Base-by-base conservation (phyloP, 163 green algal genomes). In the Coccomyxa subellipsoidea region DNA sequence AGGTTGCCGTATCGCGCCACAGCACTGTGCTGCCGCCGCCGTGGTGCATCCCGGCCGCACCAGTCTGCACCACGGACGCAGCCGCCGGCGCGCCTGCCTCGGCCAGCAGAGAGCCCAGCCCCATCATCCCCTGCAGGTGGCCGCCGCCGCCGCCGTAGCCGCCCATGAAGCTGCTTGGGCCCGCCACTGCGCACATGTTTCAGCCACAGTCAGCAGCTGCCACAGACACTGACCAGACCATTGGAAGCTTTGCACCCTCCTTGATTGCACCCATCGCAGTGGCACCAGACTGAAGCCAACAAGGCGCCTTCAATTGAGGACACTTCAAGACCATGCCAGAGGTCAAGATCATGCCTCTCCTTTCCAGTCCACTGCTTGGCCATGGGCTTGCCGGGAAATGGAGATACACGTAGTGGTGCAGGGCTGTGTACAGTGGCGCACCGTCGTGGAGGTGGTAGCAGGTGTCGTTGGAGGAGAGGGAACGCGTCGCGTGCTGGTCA, bases 391-490 rank as follows among this genome's bases (percentile, higher is more conserved):
- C n/a, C n/a, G n/a, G n/a, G n/a, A n/a, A n/a, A n/a, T n/a, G n/a
- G n/a, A n/a, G n/a, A n/a, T n/a, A n/a, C n/a, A n/a, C n/a, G n/a
- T n/a, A n/a, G n/a, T n/a, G n/a, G n/a, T n/a, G n/a, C n/a, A n/a
- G n/a, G n/a, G n/a, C n/a, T n/a, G n/a, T n/a, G n/a, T n/a, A n/a
- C n/a, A 7, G 31, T 34, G 69, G 27, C 69, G 23, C 18, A 75
- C 69, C 69, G 69, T 75, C 69, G 7, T 35, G 29, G 69, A 75
- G 31, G n/a, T 38, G n/a, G 69, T 75, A 75, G 69, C 9, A 34
- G n/a, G 69, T 75, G n/a, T 75, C 69, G 69, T 75, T 75, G 69
- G 69, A 75, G n/a, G 69, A 75, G n/a, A 75, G 69, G 2, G 69
- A 75, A 23, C 31, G 69, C n/a, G n/a, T 75, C 21, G 47, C 47